Evolutionary conservation across 257 asterid genomes (phyloP).

Genomic region (Gentiana dahurica): DNA sequence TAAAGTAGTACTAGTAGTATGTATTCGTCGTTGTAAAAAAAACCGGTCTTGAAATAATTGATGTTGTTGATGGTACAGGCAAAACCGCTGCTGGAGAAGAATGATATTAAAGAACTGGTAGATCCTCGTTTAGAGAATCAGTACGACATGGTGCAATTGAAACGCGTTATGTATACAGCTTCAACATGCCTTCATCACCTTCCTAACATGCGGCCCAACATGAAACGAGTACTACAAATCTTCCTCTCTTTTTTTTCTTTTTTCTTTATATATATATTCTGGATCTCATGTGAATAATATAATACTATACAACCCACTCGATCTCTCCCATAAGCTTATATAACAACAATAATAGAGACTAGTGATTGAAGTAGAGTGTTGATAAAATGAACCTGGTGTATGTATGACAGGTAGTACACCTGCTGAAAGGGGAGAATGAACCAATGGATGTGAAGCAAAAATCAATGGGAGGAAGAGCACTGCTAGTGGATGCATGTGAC

Average conservation of each 20-base stretch:
- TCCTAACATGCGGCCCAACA: conserved; percentile 74
- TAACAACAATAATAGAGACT: too few species aligned
- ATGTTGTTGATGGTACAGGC: conserved; percentile 33
- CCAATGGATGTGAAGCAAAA: conserved; percentile 48
- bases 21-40: too few species aligned
- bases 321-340: too few species aligned
- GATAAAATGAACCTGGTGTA: too few species aligned
- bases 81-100: conserved; percentile 69
- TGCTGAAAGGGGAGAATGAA: conserved; percentile 53
- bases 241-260: neutral
- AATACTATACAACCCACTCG: too few species aligned
- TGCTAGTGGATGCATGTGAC: conserved; percentile 58
- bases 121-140: conserved; percentile 63
- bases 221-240: conserved; percentile 45
- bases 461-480: conserved; percentile 49
- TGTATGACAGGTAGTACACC: conserved; percentile 51
- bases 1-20: too few species aligned
- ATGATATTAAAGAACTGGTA: conserved; percentile 47
- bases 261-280: neutral
- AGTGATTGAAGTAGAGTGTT: too few species aligned
- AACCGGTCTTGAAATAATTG: too few species aligned
- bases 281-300: neutral
- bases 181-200: conserved; percentile 76
- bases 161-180: conserved; percentile 67
- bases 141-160: conserved; percentile 49